These are phyloP conservation scores for Bacterosira constricta DNA, from an alignment of 108 stramenopile genomes.

Conservation along the genomic window DNA sequence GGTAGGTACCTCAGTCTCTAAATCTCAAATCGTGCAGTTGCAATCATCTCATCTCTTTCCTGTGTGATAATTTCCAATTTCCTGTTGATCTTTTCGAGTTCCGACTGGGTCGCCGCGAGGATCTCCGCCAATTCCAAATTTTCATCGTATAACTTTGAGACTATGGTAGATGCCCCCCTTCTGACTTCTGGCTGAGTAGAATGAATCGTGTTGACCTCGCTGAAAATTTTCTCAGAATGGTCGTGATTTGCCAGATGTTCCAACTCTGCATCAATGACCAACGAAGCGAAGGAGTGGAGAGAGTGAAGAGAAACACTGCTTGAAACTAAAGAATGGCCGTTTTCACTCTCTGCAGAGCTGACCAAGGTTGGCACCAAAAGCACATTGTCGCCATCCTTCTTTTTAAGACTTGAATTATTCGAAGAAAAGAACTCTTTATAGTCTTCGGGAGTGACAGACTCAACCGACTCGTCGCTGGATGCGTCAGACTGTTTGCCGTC, in stretches of 20 bases:
- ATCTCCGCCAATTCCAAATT: conserved; percentile 17
- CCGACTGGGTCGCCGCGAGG: conserved; percentile 11
- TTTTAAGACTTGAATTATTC: background rate
- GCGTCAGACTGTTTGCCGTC: no score
- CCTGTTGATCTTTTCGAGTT: conserved; percentile 15
- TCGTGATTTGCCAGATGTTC: background rate
- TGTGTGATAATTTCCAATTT: conserved; percentile 2
- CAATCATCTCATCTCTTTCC: conserved; percentile 8
- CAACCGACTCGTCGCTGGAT: no score
- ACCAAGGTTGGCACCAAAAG: background rate
- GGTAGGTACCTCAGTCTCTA: no score
- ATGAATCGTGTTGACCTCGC: background rate
- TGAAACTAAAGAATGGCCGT: background rate
- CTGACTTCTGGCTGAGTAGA: background rate
- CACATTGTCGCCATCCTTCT: background rate
- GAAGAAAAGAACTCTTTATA: background rate
- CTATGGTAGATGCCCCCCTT: background rate
- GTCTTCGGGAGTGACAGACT: background rate
- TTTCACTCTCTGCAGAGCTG: background rate
- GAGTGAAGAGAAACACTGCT: background rate
- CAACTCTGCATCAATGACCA: background rate
- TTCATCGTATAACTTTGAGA: conserved; percentile 21
- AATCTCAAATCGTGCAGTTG: conserved; percentile 8
- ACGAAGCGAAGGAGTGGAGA: background rate
- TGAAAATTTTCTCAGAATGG: background rate